Evolutionary conservation across 257 asterid genomes (phyloP), one percentile per base, ranked within the genome.

Genomic region (Solanum piurae): DNA sequence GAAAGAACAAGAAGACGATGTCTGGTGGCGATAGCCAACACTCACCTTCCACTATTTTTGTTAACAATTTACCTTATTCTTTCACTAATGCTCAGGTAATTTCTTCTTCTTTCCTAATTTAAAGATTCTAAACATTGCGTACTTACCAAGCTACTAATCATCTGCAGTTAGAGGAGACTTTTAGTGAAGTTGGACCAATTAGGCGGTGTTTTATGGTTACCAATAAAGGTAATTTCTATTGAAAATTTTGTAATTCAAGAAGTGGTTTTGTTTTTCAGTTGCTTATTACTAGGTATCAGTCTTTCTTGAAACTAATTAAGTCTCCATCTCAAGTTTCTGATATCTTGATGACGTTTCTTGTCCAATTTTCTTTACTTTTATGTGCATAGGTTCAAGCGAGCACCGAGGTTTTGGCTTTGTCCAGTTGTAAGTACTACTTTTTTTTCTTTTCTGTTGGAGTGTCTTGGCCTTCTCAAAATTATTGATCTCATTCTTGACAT

Each of bases 371-470:
- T 64, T 10, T 68, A 11, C 58, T 71, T 13, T 37, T 34, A 9
- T 68, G 62, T 69, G 77, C 76, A 40, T 77, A 97, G 99, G 99
- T 46, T 90, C 99, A 16, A 90, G 87, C 29, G 99, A 94, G 87
- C 99, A 97, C 92, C 92, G 97, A 18, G 99, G 99, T 73, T 94
- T 93, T 91, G 99, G 99, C 88, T 96, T 94, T 91, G 99, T 97
- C 84, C 99, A 97, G 80, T 97, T 95, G 99, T 96, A 93, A 93
- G 98, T 90, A 46, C 18, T 46, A 46, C 55, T n/a, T 82, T 37
- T 64, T 7, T 40, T 3, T 5, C 12, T 2, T 2, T 1, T 37
- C 31, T 37, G 62, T 13, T 66, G 71, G 38, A 16, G 6, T 23
- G 58, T 73, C 18, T 40, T 2, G 49, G 25, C 33, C 25, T 7